These are phyloP conservation scores for Leptographium flavum DNA, from an alignment of 2,329 filamentous ascomycete genomes.

Conservation along the genomic window DNA sequence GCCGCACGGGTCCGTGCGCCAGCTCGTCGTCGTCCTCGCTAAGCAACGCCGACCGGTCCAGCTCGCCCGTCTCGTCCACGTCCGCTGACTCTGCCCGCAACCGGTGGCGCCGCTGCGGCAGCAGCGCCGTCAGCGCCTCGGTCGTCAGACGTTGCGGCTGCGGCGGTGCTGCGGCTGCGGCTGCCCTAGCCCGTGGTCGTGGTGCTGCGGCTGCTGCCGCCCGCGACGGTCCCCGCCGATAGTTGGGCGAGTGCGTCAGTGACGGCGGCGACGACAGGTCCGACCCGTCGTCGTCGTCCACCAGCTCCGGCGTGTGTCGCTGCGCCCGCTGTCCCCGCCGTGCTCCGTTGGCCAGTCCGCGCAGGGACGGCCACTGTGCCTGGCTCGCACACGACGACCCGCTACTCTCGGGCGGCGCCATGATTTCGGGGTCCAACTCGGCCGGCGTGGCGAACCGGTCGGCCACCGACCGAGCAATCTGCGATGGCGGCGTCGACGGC, in stretches of 20 bases:
- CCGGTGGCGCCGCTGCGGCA: slow-evolving; percentile 38
- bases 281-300: slow-evolving; percentile 30
- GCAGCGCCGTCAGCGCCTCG: slow-evolving; percentile 36
- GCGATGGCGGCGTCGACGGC: slow-evolving; percentile 12
- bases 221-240: slow-evolving; percentile 10
- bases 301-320: slow-evolving; percentile 22
- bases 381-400: slow-evolving; percentile 28
- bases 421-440: slow-evolving; percentile 31
- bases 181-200: too few relatives aligned
- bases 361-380: slow-evolving; percentile 37
- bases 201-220: slow-evolving; percentile 4
- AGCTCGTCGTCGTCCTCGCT: slow-evolving; percentile 43
- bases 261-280: slow-evolving; percentile 51
- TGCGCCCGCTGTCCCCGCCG: slow-evolving; percentile 17
- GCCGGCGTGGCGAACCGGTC: slow-evolving; percentile 25
- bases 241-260: slow-evolving; percentile 52
- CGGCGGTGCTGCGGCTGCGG: slow-evolving; percentile 14
- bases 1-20: slow-evolving; percentile 25
- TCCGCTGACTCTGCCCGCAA: slow-evolving; percentile 13
- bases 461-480: slow-evolving; percentile 1
- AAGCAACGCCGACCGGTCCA: slow-evolving; percentile 26
- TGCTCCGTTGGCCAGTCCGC: slow-evolving; percentile 28
- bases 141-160: slow-evolving; percentile 32
- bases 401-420: slow-evolving; percentile 42
- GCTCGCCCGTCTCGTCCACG: slow-evolving; percentile 22